Conservation (phyloP, 2,329 filamentous ascomycete genomes). For the Sarocladium kiliense region DNA sequence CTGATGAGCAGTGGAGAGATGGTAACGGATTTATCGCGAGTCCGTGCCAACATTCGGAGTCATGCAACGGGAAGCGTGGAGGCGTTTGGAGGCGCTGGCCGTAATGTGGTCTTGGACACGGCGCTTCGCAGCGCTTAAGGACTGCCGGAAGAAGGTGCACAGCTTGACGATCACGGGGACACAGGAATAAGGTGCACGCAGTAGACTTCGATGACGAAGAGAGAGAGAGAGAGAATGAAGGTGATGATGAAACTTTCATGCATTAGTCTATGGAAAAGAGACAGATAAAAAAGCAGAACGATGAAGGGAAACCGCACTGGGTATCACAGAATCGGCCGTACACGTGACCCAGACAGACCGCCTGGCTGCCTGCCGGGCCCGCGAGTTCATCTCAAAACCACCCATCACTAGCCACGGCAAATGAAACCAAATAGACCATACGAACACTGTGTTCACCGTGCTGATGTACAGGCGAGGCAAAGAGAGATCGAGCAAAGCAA, state of each 20-base stretch:
- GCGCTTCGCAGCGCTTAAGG: neutral
- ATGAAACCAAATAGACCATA: neutral
- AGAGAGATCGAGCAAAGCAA: no score
- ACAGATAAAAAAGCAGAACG: neutral
- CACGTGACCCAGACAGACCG: neutral
- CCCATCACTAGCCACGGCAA: neutral
- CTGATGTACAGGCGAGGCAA: no score
- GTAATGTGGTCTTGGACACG: neutral
- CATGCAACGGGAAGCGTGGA: neutral
- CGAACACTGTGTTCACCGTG: no score
- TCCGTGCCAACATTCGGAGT: neutral
- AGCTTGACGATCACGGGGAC: neutral
- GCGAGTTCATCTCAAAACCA: neutral
- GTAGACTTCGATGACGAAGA: no score
- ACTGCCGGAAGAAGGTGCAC: neutral
- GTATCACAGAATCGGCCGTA: slow-evolving; percentile 9
- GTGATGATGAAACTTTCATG: neutral
- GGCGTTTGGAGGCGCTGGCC: neutral
- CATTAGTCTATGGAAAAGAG: neutral
- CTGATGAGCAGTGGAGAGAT: neutral
- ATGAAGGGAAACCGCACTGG: slow-evolving; percentile 6
- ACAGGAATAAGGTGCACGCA: no score
- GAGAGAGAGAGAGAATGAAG: no score
- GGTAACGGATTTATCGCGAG: neutral
- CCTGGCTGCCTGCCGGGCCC: neutral